phyloP scores from a whole-genome alignment of 2,329 filamentous ascomycete species.

The Arthrobotrys sinensis region DNA sequence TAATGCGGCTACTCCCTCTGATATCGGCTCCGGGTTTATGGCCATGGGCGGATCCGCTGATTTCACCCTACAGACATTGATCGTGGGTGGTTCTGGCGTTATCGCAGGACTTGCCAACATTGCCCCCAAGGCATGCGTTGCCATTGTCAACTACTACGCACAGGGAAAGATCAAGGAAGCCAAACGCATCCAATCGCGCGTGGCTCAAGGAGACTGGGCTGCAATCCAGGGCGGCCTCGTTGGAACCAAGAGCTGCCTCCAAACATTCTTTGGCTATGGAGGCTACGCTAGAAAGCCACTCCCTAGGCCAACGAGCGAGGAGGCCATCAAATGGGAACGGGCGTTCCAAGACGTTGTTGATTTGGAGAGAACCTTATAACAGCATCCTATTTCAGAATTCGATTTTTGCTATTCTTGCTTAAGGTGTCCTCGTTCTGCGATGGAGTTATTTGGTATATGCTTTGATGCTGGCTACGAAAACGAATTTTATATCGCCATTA shows the following conservation, averaged over 20 bases:
- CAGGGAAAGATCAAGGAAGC: conserved; percentile 83
- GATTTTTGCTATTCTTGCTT: conserved; percentile 17
- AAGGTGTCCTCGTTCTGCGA: conserved; percentile 42
- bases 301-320: conserved; percentile 76
- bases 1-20: conserved; percentile 77
- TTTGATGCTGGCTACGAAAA: conserved; percentile 50
- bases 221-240: conserved; percentile 86
- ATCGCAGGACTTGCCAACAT: conserved; percentile 90
- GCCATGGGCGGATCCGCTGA: conserved; percentile 90
- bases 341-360: conserved; percentile 58
- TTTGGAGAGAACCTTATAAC: conserved; percentile 60
- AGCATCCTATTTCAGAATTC: background rate
- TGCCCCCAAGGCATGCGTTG: conserved; percentile 84
- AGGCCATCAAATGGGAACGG: conserved; percentile 67
- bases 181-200: conserved; percentile 80
- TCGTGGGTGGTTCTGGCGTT: conserved; percentile 84
- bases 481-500: conserved; percentile 33
- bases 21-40: conserved; percentile 79
- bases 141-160: conserved; percentile 82
- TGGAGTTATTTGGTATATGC: conserved; percentile 48
- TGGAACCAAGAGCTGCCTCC: conserved; percentile 86
- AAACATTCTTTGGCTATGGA: conserved; percentile 86
- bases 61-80: conserved; percentile 85
- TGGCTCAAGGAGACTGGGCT: conserved; percentile 85
- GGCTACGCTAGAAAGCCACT: conserved; percentile 81